Base-by-base conservation (phyloP, 2,329 filamentous ascomycete species). In the Sporothrix globosa region DNA sequence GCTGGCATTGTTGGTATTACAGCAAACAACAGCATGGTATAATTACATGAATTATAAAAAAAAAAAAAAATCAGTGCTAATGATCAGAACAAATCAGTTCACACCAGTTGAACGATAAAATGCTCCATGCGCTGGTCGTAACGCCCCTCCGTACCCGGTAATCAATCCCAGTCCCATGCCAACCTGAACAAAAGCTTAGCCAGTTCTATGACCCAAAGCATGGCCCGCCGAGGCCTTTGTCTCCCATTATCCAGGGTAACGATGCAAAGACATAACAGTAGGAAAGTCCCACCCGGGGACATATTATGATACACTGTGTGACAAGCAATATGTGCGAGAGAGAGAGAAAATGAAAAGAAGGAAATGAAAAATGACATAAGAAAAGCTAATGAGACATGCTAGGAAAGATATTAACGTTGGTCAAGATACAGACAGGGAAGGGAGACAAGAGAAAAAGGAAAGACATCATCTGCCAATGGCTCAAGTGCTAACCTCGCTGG, bases 231-330 rank as follows among this genome's bases (percentile, higher is more conserved):
- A n/a, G 4, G 1, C 54, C 17, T 9, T 2, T 27, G 30, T n/a
- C 17, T 19, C 54, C 30, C 11, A 27, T 24, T n/a, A 41, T 17
- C 14, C 44, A 19, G 11, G 34, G 4, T 14, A 21, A 27, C 27
- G 39, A 61, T 63, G 58, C 39, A 63, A 63, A 46, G 21, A 63
- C 27, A 63, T 46, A 39, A 63, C 58, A 63, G n/a, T 46, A 63
- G 21, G 58, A 46, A 63, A 63, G n/a, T 27, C 58, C 27, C 19
- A 56, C 11, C 67, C 27, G 41, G 30, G 14, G 30, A 48, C 65
- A 52, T 39, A 71, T 41, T 58, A 68, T 61, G n/a, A 44, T 41
- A 56, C 66, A 63, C 10, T 44, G 27, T 58, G 52, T 39, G 13
- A 54, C 46, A 60, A 14, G 41, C 46, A 44, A 41, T 46, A 60